Percentiles rank a stretch among this genome's conserved stretches.
Conservation (phyloP, 2,329 filamentous ascomycete species). For the Sporothrix curviconia region DNA sequence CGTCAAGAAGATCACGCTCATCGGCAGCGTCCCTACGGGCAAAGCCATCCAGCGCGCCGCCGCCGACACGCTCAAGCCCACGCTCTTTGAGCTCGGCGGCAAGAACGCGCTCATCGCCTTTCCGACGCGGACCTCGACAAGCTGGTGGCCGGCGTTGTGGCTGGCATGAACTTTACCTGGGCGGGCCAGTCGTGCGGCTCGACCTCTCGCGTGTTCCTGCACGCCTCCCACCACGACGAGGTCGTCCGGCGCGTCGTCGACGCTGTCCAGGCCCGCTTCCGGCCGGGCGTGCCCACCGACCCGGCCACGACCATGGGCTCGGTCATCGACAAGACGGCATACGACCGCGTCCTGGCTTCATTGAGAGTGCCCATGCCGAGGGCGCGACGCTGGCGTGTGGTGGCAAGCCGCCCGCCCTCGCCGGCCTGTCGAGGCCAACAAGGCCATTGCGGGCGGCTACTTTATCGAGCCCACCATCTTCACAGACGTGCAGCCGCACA, state of each 20-base stretch:
- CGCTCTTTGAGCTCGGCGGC: constrained; percentile 37
- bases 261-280: constrained; percentile 38
- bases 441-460: constrained; percentile 57
- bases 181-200: constrained; percentile 89
- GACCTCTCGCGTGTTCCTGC: constrained; percentile 79
- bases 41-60: constrained; percentile 12
- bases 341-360: constrained; percentile 71
- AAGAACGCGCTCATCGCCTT: constrained; percentile 64
- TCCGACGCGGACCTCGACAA: constrained; percentile 67
- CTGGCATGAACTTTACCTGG: constrained; percentile 90
- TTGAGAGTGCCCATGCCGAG: constrained; percentile 62
- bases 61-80: constrained; percentile 14
- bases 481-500: constrained; percentile 73
- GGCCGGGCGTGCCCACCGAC: constrained; percentile 50
- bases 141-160: constrained; percentile 75
- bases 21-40: constrained; percentile 15
- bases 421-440: constrained; percentile 47
- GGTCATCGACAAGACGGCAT: constrained; percentile 41
- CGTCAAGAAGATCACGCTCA: constrained; percentile 14
- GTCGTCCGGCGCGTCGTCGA: not conserved
- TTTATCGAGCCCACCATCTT: constrained; percentile 82
- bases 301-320: not conserved
- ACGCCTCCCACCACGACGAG: constrained; percentile 50
- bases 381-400: constrained; percentile 60
- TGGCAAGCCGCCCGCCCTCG: constrained; percentile 23